Evolutionary conservation across 2,329 filamentous ascomycete species (phyloP), one percentile per base, ranked within the genome.

Genomic region (Phaeosphaeria sp.): DNA sequence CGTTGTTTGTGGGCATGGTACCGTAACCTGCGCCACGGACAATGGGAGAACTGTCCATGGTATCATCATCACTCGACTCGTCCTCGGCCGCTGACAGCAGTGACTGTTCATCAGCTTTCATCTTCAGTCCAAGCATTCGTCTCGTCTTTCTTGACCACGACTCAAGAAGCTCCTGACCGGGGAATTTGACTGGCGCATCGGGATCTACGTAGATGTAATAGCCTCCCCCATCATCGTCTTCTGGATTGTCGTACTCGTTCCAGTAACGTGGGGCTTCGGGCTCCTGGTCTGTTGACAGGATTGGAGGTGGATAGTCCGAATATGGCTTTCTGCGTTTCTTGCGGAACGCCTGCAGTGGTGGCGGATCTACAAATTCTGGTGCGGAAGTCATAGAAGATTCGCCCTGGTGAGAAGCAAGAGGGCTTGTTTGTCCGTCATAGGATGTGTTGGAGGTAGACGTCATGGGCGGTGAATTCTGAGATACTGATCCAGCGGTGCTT

Each of bases 161-260:
- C 57, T 86, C 82, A 24, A 92, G 77, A 39, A 86, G 84, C 24
- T 84, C 82, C 36, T 91, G 77, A 15, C 90, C 89, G 0, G 89
- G 87, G 53, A 91, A 90, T 33, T 79, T 79, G 18, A 78, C 70
- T 9, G 83, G 80, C 1, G 85, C 85, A 64, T 91, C 84, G 0
- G 91, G 91, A 70, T 93, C 85, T 57, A 94, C 81, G 68, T 91
- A 92, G 64, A 95, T 88, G 74, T 92, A 95, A 27, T 84, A 84
- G 36, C 86, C 84, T 20, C 86, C 84, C 20, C 87, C 83, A 15
- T 83, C 78, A 2, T 84, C 87, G 11, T 78, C 79, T 72, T 91
- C 92, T 8, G 90, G 91, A 72, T 93, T 80, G 65, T 96, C 92
- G 74, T 94, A 95, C 74, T 96, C 92, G 75, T 91, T 94, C 91